phyloP scores from a whole-genome alignment of 2,329 filamentous ascomycete species.

The Ceratocystiopsis brevicomis region DNA sequence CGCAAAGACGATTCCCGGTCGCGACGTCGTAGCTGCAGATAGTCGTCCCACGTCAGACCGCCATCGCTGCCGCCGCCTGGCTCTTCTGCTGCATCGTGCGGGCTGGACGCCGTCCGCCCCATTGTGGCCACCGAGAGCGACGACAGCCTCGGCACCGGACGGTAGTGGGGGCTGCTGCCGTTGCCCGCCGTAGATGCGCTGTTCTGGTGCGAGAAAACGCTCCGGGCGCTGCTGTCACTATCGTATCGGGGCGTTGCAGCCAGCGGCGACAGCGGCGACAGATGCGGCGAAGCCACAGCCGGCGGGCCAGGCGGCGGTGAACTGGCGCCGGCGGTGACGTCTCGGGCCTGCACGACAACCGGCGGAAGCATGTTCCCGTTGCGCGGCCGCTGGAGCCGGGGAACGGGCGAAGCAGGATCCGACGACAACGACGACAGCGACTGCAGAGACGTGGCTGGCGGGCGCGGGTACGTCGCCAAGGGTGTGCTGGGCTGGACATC shows the following conservation, averaged over 20 bases:
- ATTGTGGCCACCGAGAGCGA: neutral
- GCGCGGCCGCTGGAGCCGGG: too few relatives aligned
- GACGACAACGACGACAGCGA: neutral
- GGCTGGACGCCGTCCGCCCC: neutral
- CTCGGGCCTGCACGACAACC: too few relatives aligned
- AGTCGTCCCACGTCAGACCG: slow-evolving; percentile 7
- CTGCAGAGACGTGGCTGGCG: neutral
- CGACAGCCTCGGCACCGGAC: neutral
- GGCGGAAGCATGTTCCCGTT: too few relatives aligned
- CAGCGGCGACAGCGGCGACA: too few relatives aligned
- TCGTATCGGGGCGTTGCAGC: neutral
- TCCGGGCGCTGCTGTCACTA: neutral
- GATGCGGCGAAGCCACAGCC: neutral
- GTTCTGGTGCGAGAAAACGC: too few relatives aligned
- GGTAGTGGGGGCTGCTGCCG: neutral
- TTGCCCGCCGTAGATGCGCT: too few relatives aligned
- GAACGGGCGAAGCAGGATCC: too few relatives aligned
- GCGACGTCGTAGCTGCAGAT: neutral
- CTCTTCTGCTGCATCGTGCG: neutral
- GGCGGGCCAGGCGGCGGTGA: too few relatives aligned
- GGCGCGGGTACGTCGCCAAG: too few relatives aligned
- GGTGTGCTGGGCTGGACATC: too few relatives aligned
- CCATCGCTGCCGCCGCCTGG: neutral
- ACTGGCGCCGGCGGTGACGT: too few relatives aligned
- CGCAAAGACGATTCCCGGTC: too few relatives aligned